phyloP scores from a whole-genome alignment of 805 yeast species.

The Barnettozyma sucrosica region DNA sequence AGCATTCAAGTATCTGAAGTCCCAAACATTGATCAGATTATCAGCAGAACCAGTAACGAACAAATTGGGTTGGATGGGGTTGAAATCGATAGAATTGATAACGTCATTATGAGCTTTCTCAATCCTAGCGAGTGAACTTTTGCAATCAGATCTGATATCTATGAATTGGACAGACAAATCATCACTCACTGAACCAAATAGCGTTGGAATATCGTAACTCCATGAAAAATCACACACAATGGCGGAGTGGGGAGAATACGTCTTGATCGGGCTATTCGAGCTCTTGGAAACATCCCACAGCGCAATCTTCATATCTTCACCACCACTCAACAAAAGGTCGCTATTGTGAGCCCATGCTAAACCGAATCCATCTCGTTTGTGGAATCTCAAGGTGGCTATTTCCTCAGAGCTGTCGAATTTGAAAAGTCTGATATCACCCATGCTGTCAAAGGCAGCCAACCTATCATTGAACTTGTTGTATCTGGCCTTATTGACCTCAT shows the following conservation, averaged over 20 bases:
- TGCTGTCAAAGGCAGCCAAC: constrained; percentile 24
- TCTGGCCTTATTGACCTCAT: constrained; percentile 60
- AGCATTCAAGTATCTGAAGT: constrained; percentile 52
- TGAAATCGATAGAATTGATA: constrained; percentile 66
- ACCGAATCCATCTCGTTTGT: constrained; percentile 62
- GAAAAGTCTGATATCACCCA: constrained; percentile 45
- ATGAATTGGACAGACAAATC: constrained; percentile 56
- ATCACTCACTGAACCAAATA: constrained; percentile 71
- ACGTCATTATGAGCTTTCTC: constrained; percentile 49
- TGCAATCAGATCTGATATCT: constrained; percentile 42
- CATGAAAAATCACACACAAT: constrained; percentile 65
- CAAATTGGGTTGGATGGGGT: constrained; percentile 45
- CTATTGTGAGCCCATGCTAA: constrained; percentile 58
- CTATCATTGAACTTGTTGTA: constrained; percentile 30
- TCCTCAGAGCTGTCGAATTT: constrained; percentile 24
- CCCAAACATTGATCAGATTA: constrained; percentile 68
- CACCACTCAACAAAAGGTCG: constrained; percentile 51
- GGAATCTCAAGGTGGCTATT: constrained; percentile 40
- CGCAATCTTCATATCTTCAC: constrained; percentile 63
- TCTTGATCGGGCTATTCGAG: constrained; percentile 38
- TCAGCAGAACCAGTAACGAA: constrained; percentile 79
- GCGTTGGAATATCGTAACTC: constrained; percentile 35
- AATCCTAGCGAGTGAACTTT: constrained; percentile 35
- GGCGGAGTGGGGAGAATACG: constrained; percentile 43
- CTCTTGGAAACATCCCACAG: constrained; percentile 53